Conservation (phyloP, 2,329 filamentous ascomycete species). For the Botrytis aclada region DNA sequence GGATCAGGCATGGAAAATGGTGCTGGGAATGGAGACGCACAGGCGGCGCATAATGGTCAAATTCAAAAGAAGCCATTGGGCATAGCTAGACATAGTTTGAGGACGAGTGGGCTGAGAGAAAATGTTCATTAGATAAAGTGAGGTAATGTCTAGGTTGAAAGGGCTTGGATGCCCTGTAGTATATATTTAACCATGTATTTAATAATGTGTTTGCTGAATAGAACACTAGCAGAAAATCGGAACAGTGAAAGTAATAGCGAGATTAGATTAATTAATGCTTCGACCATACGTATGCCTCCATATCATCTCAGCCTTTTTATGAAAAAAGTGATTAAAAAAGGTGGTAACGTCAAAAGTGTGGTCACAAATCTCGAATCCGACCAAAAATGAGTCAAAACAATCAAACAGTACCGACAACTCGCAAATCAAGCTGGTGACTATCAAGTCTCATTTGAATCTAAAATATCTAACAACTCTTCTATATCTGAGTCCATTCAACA, state of each 20-base stretch:
- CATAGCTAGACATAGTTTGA: slow-evolving; percentile 31
- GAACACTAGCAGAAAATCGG: not conserved
- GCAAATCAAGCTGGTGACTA: not conserved
- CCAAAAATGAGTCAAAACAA: not conserved
- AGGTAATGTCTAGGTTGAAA: not conserved
- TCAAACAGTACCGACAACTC: not conserved
- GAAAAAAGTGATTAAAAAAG: not conserved
- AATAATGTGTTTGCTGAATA: not conserved
- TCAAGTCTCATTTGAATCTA: slow-evolving; percentile 1
- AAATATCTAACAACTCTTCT: not conserved
- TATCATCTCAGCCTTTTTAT: not conserved
- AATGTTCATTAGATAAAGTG: slow-evolving; percentile 25
- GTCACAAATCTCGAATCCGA: not conserved
- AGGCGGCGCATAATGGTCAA: not conserved
- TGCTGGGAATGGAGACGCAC: slow-evolving; percentile 16
- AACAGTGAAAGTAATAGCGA: not conserved
- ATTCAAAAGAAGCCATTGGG: slow-evolving; percentile 23
- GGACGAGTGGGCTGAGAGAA: slow-evolving; percentile 38
- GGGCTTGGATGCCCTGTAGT: not conserved
- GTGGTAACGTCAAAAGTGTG: not conserved
- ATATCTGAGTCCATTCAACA: not conserved
- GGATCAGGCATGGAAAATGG: slow-evolving; percentile 17
- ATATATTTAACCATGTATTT: not conserved
- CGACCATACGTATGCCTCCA: not conserved
- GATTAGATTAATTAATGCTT: not conserved